A percentile compares a stretch with the other conserved stretches of the same genome.
phyloP scores from a whole-genome alignment of 441 rosid species.

The Oxalis stricta region DNA sequence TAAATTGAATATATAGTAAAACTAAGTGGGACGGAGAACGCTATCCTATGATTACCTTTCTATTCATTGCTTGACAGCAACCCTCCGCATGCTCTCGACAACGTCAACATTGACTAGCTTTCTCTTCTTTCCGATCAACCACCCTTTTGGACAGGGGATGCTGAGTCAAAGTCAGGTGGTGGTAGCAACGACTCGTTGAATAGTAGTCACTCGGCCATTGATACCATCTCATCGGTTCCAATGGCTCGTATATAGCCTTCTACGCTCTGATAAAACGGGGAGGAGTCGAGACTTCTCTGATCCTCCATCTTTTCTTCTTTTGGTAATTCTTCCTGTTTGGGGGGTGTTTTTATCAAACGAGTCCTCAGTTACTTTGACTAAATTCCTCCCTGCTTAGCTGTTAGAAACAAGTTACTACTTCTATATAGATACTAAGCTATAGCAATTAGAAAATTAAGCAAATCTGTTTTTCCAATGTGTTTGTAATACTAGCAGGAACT shows the following conservation, averaged over 20 bases:
- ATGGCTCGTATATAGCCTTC: conserved; percentile 82
- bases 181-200: conserved; percentile 68
- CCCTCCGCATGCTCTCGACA: conserved; percentile 95
- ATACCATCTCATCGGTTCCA: conserved; percentile 41
- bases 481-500: too few species aligned
- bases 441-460: too few species aligned
- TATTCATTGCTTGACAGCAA: conserved; percentile 94
- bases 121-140: conserved; percentile 93
- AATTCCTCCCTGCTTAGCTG: too few species aligned
- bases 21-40: too few species aligned
- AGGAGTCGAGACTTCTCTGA: conserved; percentile 13
- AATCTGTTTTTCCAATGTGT: too few species aligned
- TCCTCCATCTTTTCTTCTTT: conserved; percentile 28
- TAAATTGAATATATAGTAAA: too few species aligned
- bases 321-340: conserved; percentile 32
- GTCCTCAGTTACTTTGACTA: too few species aligned
- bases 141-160: conserved; percentile 82
- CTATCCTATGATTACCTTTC: conserved; percentile 46
- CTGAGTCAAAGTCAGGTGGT: conserved; percentile 87
- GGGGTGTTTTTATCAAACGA: too few species aligned
- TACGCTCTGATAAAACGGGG: conserved; percentile 46
- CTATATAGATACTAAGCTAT: too few species aligned
- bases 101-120: conserved; percentile 92
- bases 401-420: too few species aligned
- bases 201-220: conserved; percentile 65